phyloP scores from a whole-genome alignment of 306 rosid species.

The Lotus japonicus region DNA sequence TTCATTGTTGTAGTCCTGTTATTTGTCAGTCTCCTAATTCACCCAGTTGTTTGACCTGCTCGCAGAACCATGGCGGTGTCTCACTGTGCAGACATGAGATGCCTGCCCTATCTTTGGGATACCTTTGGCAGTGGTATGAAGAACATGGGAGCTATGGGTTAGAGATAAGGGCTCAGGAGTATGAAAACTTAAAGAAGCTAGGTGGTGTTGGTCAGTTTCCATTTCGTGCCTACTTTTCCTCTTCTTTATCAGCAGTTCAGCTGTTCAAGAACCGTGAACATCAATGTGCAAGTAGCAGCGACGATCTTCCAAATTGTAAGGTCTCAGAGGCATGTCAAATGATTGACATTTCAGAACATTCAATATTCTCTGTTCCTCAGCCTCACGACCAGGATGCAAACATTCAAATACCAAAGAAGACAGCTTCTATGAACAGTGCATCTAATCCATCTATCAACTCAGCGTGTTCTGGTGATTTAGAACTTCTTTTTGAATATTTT shows the following conservation, averaged over 20 bases:
- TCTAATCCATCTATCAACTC: constrained; percentile 27
- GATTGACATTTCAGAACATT: constrained; percentile 28
- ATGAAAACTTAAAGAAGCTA: constrained; percentile 33
- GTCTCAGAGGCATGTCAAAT: constrained; percentile 21
- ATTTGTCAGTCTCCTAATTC: constrained; percentile 34
- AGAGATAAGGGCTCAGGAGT: constrained; percentile 57
- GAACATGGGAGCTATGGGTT: constrained; percentile 78
- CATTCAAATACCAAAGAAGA: constrained; percentile 13
- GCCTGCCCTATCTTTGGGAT: constrained; percentile 49
- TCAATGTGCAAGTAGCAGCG: constrained; percentile 5
- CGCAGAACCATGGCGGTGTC: constrained; percentile 29
- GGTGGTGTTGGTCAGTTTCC: constrained; percentile 32
- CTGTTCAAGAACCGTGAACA: constrained; percentile 41
- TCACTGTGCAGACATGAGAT: constrained; percentile 51
- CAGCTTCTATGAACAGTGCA: not conserved
- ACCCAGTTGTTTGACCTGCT: constrained; percentile 31
- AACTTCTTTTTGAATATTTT: constrained; percentile 80
- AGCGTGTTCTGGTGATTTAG: constrained; percentile 34
- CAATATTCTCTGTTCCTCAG: constrained; percentile 42
- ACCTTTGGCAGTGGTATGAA: constrained; percentile 88
- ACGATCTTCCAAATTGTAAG: constrained; percentile 23
- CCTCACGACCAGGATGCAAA: constrained; percentile 24
- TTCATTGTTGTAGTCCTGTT: constrained; percentile 58
- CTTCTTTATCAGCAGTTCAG: constrained; percentile 82
- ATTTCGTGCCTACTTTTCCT: constrained; percentile 74